Percentiles rank a stretch among this genome's conserved stretches.
Conservation (phyloP, 768 basidiomycete species). For the Coprinopsis strossmayeri region DNA sequence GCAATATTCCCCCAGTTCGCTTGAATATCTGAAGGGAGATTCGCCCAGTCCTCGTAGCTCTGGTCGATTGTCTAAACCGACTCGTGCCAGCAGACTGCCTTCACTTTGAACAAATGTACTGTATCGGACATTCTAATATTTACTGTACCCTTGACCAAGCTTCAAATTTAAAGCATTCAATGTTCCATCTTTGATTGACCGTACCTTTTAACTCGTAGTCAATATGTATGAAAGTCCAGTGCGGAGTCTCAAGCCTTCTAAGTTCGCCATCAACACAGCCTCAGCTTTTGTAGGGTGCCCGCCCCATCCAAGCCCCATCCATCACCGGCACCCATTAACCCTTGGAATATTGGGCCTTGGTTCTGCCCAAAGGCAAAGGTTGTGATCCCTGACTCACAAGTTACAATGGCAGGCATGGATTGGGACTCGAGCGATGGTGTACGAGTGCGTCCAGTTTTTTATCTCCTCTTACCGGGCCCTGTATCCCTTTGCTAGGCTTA, state of each 20-base stretch:
- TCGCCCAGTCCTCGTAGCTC: background rate
- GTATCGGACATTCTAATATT: background rate
- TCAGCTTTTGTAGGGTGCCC: too few relatives aligned
- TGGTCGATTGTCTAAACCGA: background rate
- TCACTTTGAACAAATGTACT: background rate
- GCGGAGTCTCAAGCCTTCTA: too few relatives aligned
- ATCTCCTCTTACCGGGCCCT: constrained; percentile 1
- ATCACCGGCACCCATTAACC: too few relatives aligned
- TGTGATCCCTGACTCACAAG: background rate
- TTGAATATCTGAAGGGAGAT: background rate
- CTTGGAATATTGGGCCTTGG: too few relatives aligned
- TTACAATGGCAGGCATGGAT: constrained; percentile 10
- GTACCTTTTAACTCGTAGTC: too few relatives aligned
- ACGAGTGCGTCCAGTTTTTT: constrained; percentile 24
- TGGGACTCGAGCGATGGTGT: constrained; percentile 32
- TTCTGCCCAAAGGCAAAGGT: too few relatives aligned
- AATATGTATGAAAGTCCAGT: too few relatives aligned
- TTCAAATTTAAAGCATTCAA: too few relatives aligned
- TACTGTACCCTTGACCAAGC: too few relatives aligned
- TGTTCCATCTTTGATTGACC: too few relatives aligned
- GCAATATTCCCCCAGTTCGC: background rate
- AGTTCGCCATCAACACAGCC: too few relatives aligned
- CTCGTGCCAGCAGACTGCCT: background rate
- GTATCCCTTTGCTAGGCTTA: constrained; percentile 39
- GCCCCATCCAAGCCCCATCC: too few relatives aligned